Evolutionary conservation across 768 basidiomycete species (phyloP).

Genomic region (Boletus rubescentipes): DNA sequence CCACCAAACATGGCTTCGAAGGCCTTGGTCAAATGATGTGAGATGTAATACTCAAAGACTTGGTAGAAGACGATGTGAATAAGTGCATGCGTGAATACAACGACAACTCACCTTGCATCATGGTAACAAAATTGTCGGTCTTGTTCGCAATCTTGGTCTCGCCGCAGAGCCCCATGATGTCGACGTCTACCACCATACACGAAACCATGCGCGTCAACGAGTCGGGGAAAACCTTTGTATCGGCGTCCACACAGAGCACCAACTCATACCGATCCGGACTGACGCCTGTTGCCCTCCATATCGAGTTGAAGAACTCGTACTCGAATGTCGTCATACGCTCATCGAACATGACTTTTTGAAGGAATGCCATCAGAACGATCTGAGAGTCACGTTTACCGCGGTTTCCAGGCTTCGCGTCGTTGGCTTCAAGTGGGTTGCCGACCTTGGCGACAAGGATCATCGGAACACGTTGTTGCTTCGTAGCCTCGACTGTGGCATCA

Average conservation of each 20-base stretch:
- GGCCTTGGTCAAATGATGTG: constrained; percentile 97
- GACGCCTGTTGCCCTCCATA: constrained; percentile 94
- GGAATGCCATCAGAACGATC: constrained; percentile 95
- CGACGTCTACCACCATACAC: constrained; percentile 94
- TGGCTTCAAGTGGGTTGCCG: constrained; percentile 88
- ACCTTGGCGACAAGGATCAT: constrained; percentile 94
- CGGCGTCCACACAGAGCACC: constrained; percentile 94
- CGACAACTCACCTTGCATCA: constrained; percentile 89
- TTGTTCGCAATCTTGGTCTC: constrained; percentile 99
- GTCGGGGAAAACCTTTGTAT: constrained; percentile 99
- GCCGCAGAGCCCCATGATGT: constrained; percentile 99
- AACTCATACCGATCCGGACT: constrained; percentile 95
- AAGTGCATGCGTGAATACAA: background rate
- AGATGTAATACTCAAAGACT: constrained; percentile 99
- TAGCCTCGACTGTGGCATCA: constrained; percentile 80
- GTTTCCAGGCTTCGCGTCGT: constrained; percentile 93
- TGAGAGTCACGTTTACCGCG: constrained; percentile 98
- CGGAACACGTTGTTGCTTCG: constrained; percentile 96
- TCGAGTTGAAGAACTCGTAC: constrained; percentile 98
- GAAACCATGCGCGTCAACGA: constrained; percentile 94
- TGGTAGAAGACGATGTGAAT: constrained; percentile 5
- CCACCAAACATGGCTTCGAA: constrained; percentile 99
- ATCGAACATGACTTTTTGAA: constrained; percentile 99
- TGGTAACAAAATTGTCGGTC: constrained; percentile 96
- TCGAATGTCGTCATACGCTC: constrained; percentile 99